Percentiles rank a stretch among this genome's conserved stretches.
Conservation (phyloP, 2,329 filamentous ascomycete genomes). For the Sarocladiaceae sp. region DNA sequence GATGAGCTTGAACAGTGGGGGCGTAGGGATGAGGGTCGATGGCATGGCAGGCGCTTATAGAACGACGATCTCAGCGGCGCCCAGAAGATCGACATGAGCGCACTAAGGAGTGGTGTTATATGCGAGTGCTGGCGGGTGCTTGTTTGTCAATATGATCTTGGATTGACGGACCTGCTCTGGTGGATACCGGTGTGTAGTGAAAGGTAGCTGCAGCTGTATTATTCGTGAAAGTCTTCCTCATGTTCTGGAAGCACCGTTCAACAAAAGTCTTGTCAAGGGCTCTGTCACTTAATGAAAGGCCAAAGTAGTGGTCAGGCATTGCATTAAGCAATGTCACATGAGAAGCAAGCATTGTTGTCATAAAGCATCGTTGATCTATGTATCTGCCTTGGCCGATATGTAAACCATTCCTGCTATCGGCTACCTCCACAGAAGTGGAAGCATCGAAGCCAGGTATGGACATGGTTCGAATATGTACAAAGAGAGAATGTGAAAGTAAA, state of each 20-base stretch:
- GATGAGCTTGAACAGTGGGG: not conserved
- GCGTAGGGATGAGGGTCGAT: constrained; percentile 1
- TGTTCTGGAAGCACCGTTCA: not conserved
- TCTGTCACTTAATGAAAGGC: no score
- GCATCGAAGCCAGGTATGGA: not conserved
- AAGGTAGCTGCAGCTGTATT: no score
- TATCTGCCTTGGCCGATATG: not conserved
- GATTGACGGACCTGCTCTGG: no score
- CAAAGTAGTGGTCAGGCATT: no score
- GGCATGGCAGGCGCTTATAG: not conserved
- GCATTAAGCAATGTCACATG: not conserved
- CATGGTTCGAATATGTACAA: constrained; percentile 2
- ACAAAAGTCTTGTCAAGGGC: no score
- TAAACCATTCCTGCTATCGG: not conserved
- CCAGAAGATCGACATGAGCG: not conserved
- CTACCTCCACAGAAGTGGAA: not conserved
- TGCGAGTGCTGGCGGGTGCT: not conserved
- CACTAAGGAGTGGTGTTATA: no score
- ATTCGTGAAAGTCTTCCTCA: no score
- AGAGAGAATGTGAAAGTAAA: not conserved
- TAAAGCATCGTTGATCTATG: constrained; percentile 9
- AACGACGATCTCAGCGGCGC: not conserved
- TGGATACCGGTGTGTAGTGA: no score
- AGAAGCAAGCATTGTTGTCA: not conserved
- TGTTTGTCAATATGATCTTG: not conserved